A percentile compares a stretch with the other conserved stretches of the same genome.
Conservation (phyloP, 225 moss, liverwort and hornwort genomes). For the Polytrichum formosum region DNA sequence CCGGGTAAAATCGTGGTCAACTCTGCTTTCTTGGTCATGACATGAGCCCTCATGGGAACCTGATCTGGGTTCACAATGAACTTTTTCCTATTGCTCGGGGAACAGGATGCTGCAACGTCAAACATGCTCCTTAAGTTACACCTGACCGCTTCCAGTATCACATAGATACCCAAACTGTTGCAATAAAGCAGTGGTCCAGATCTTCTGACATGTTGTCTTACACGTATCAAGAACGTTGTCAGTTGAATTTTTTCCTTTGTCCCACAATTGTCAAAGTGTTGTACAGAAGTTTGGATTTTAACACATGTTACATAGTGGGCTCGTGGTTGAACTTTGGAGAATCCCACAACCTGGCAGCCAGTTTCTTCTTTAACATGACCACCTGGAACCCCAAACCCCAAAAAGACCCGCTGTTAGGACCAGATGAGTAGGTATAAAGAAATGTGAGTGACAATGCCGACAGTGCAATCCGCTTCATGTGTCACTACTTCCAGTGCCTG, state of each 20-base stretch:
- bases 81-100: conserved; percentile 8
- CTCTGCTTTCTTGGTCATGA: no score
- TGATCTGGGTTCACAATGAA: no score
- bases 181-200: background rate
- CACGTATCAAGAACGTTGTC: conserved; percentile 7
- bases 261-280: conserved; percentile 17
- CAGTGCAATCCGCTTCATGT: background rate
- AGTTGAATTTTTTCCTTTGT: conserved; percentile 11
- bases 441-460: background rate
- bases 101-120: background rate
- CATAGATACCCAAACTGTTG: background rate
- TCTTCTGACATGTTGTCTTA: background rate
- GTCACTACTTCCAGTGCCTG: background rate
- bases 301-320: conserved; percentile 24
- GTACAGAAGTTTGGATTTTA: conserved; percentile 26
- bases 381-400: conserved; percentile 19
- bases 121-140: conserved; percentile 15
- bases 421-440: background rate
- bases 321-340: conserved; percentile 9
- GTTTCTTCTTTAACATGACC: conserved; percentile 29
- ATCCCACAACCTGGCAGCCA: conserved; percentile 23
- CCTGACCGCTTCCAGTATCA: conserved; percentile 15
- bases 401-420: background rate
- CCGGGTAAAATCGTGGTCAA: no score
- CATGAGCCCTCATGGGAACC: no score